These are phyloP conservation scores for Mucor ambiguus DNA, from an alignment of 371 early-diverging fungal genomes.

Conservation along the genomic window DNA sequence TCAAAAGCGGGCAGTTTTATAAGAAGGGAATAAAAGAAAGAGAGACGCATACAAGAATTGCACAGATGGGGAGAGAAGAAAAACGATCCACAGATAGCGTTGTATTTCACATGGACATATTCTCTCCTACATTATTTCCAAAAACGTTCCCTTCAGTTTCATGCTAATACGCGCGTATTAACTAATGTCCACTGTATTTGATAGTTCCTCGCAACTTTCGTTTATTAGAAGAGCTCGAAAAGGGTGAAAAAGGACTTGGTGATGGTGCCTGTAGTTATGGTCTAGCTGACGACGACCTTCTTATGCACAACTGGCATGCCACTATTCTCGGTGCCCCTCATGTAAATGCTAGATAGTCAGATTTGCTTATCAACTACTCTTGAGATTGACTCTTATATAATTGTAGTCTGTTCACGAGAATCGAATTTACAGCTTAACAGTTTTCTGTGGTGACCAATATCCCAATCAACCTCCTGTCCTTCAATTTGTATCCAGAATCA, in stretches of 20 bases:
- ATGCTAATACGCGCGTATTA: conserved; percentile 8
- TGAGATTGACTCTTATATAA: background rate
- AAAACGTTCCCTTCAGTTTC: background rate
- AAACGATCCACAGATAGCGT: background rate
- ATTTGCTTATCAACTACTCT: background rate
- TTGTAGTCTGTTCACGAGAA: conserved; percentile 90
- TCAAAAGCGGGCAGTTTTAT: background rate
- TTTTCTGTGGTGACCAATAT: conserved; percentile 86
- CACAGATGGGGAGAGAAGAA: background rate
- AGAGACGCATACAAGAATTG: background rate
- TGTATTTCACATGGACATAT: background rate
- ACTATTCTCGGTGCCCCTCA: conserved; percentile 95
- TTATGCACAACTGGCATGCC: conserved; percentile 88
- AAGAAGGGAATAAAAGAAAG: background rate
- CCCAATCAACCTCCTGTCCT: conserved; percentile 85
- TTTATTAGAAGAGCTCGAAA: conserved; percentile 95
- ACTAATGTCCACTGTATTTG: background rate
- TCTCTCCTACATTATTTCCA: background rate
- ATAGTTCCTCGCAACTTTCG: conserved; percentile 96
- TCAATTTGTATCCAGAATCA: conserved; percentile 82
- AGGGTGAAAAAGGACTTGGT: conserved; percentile 96
- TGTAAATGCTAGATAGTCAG: conserved; percentile 54
- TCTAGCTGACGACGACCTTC: conserved; percentile 85
- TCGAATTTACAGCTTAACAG: conserved; percentile 87
- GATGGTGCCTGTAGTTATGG: conserved; percentile 96